Conservation (phyloP, 1,284 basidiomycete species). For the Austropuccinia psidii region DNA sequence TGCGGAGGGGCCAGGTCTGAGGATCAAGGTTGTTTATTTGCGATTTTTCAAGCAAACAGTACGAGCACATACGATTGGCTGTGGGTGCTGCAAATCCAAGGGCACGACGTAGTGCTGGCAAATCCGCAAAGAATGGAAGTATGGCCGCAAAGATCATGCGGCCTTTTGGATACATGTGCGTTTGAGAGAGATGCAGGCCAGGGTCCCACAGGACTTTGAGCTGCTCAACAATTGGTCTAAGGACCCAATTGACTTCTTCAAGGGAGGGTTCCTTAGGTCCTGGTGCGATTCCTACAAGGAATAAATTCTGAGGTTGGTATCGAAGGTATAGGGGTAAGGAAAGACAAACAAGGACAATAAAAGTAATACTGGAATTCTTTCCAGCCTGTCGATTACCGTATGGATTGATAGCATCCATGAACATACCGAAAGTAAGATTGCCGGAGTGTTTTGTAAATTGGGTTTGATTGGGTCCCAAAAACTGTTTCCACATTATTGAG, state of each 20-base stretch:
- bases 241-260: slow-evolving; percentile 44
- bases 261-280: slow-evolving; percentile 40
- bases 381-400: background rate
- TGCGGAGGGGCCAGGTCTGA: slow-evolving; percentile 6
- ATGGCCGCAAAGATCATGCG: slow-evolving; percentile 44
- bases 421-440: slow-evolving; percentile 20
- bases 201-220: slow-evolving; percentile 37
- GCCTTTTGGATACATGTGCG: slow-evolving; percentile 36
- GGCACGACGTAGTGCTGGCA: slow-evolving; percentile 36
- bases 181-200: background rate
- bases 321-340: slow-evolving; percentile 44
- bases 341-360: slow-evolving; percentile 15
- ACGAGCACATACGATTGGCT: slow-evolving; percentile 36
- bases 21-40: slow-evolving; percentile 17
- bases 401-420: slow-evolving; percentile 23
- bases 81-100: slow-evolving; percentile 30
- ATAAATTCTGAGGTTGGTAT: slow-evolving; percentile 49
- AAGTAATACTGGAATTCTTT: slow-evolving; percentile 13
- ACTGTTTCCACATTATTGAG: slow-evolving; percentile 17
- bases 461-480: background rate
- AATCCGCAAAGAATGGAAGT: slow-evolving; percentile 37
- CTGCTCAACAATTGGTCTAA: slow-evolving; percentile 45
- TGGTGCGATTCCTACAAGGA: slow-evolving; percentile 48
- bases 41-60: slow-evolving; percentile 16
- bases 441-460: background rate